A percentile compares a stretch with the other conserved stretches of the same genome.
Conservation (phyloP, 352 stramenopile species). For the Pseudoperonospora humuli region DNA sequence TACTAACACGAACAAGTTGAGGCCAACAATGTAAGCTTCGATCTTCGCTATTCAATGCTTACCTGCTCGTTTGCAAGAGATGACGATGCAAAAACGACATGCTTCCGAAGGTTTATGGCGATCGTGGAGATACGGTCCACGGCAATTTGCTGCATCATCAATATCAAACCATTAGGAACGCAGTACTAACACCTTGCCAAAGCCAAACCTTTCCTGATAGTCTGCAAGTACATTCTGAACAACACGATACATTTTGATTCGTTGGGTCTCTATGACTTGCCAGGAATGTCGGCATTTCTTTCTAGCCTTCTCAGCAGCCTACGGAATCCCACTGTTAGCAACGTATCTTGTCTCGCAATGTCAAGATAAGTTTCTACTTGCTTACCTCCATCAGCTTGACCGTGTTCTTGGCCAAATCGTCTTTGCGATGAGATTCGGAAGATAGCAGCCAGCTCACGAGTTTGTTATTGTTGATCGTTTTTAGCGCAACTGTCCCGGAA, state of each 20-base stretch:
- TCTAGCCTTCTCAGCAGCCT: slow-evolving; percentile 54
- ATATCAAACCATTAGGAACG: not conserved
- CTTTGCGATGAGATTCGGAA: slow-evolving; percentile 61
- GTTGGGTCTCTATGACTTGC: slow-evolving; percentile 49
- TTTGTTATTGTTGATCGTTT: slow-evolving; percentile 60
- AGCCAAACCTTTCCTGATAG: slow-evolving; percentile 47
- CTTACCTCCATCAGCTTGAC: slow-evolving; percentile 56
- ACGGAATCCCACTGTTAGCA: not conserved
- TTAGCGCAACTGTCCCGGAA: slow-evolving; percentile 7
- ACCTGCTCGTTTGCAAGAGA: slow-evolving; percentile 78
- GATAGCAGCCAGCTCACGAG: slow-evolving; percentile 72
- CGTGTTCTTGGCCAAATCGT: slow-evolving; percentile 47
- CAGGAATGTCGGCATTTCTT: slow-evolving; percentile 59
- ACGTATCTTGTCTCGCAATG: not conserved
- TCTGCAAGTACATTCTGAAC: slow-evolving; percentile 69
- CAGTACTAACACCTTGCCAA: not conserved
- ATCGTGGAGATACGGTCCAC: slow-evolving; percentile 68
- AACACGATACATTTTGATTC: slow-evolving; percentile 57
- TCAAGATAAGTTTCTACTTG: not conserved
- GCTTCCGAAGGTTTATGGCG: slow-evolving; percentile 67
- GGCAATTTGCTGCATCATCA: slow-evolving; percentile 52
- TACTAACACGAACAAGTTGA: slow-evolving; percentile 36
- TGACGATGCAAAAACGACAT: slow-evolving; percentile 76
- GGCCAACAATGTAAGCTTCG: not conserved
- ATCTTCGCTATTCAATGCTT: not conserved